These are phyloP conservation scores for Metrosideros polymorpha DNA, from an alignment of 441 rosid species.

Conservation along the genomic window DNA sequence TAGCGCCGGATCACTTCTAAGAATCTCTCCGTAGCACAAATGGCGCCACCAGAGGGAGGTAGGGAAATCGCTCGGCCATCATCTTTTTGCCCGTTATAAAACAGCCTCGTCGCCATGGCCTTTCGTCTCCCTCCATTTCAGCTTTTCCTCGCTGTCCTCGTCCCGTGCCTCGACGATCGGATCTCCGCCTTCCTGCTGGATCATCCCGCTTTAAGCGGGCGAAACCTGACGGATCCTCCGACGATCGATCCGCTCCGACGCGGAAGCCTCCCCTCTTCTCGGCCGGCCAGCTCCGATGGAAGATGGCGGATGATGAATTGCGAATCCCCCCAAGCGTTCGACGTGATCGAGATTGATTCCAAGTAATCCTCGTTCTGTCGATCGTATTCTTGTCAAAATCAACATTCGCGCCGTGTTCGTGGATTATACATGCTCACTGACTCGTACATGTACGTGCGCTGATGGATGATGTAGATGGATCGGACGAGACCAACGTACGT, in stretches of 20 bases:
- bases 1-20: not conserved
- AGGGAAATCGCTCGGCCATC: not conserved
- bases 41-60: not conserved
- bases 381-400: not conserved
- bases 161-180: not conserved
- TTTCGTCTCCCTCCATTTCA: not conserved
- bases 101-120: not conserved
- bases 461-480: conserved; percentile 27
- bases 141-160: not conserved
- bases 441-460: not conserved
- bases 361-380: not conserved
- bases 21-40: not conserved
- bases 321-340: not conserved
- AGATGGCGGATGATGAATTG: not conserved
- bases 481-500: conserved; percentile 28
- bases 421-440: not conserved
- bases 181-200: not conserved
- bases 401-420: not conserved
- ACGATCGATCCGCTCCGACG: not conserved
- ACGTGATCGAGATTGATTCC: not conserved
- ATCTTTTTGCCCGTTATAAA: not conserved
- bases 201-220: not conserved
- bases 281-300: not conserved
- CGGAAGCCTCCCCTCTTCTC: too few relatives aligned
- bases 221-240: not conserved